A percentile compares a stretch with the other conserved stretches of the same genome.
Conservation (phyloP, 352 stramenopile genomes). For the Pythium aquatile region DNA sequence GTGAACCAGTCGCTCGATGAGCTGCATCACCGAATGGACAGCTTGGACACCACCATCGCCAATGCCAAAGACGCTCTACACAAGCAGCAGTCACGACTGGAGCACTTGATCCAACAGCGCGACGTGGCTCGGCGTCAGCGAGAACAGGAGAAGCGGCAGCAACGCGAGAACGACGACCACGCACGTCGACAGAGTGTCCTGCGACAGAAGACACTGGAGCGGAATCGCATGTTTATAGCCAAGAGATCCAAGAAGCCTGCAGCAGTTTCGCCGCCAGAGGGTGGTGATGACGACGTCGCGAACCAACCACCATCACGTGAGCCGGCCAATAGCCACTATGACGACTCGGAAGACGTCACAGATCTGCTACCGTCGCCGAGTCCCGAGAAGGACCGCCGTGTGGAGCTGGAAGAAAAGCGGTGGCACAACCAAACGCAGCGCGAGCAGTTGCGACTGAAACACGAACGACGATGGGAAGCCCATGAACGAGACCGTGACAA, state of each 20-base stretch:
- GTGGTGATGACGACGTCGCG: not conserved
- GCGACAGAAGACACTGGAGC: constrained; percentile 30
- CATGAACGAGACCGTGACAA: no score
- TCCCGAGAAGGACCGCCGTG: no score
- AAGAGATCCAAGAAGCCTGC: constrained; percentile 8
- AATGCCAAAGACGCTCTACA: not conserved
- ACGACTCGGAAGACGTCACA: no score
- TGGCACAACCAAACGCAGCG: no score
- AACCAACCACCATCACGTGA: no score
- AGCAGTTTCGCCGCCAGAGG: no score
- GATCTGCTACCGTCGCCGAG: no score
- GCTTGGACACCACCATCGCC: not conserved
- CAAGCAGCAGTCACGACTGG: not conserved
- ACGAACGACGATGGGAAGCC: constrained; percentile 30
- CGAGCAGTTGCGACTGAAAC: constrained; percentile 19
- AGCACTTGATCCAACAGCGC: constrained; percentile 25
- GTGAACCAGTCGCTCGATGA: not conserved
- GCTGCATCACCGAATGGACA: not conserved
- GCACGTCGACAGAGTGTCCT: constrained; percentile 9
- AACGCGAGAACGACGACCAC: constrained; percentile 8
- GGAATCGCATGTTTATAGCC: constrained; percentile 20
- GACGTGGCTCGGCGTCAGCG: constrained; percentile 18
- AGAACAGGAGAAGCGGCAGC: constrained; percentile 10
- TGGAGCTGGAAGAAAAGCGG: no score
- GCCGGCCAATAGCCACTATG: no score